These are phyloP conservation scores for Clarireedia paspali DNA, from an alignment of 2,329 filamentous ascomycete species.

Conservation along the genomic window DNA sequence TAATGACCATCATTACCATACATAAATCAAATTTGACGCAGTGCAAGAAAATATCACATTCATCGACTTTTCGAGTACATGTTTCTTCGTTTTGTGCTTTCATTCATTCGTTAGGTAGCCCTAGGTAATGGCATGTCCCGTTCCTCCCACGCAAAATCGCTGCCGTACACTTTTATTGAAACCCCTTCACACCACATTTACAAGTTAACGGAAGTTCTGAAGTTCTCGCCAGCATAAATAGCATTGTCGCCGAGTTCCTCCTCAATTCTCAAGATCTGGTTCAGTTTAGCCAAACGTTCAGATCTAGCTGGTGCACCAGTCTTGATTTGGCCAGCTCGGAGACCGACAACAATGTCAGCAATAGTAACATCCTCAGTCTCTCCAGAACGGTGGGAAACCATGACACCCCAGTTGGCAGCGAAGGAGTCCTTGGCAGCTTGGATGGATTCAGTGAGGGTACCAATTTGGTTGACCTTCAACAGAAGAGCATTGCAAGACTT, in stretches of 20 bases:
- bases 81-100: slow-evolving; percentile 5
- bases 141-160: background rate
- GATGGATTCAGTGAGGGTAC: slow-evolving; percentile 96
- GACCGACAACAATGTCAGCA: slow-evolving; percentile 93
- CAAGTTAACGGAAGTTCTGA: slow-evolving; percentile 85
- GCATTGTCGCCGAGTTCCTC: slow-evolving; percentile 93
- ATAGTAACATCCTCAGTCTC: slow-evolving; percentile 99
- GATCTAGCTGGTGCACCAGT: slow-evolving; percentile 92
- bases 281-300: slow-evolving; percentile 98
- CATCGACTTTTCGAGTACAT: background rate
- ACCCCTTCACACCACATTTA: slow-evolving; percentile 42
- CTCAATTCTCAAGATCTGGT: slow-evolving; percentile 99
- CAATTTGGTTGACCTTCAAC: slow-evolving; percentile 99
- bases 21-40: no score
- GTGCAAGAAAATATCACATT: no score
- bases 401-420: slow-evolving; percentile 92
- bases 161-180: background rate
- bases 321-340: slow-evolving; percentile 97
- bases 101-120: slow-evolving; percentile 3
- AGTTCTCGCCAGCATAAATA: slow-evolving; percentile 84
- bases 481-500: slow-evolving; percentile 98
- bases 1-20: no score
- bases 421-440: slow-evolving; percentile 99
- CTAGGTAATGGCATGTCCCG: slow-evolving; percentile 3
- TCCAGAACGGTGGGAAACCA: slow-evolving; percentile 98